These are phyloP conservation scores for Lactifluus volemus DNA, from an alignment of 768 basidiomycete species.

Conservation along the genomic window DNA sequence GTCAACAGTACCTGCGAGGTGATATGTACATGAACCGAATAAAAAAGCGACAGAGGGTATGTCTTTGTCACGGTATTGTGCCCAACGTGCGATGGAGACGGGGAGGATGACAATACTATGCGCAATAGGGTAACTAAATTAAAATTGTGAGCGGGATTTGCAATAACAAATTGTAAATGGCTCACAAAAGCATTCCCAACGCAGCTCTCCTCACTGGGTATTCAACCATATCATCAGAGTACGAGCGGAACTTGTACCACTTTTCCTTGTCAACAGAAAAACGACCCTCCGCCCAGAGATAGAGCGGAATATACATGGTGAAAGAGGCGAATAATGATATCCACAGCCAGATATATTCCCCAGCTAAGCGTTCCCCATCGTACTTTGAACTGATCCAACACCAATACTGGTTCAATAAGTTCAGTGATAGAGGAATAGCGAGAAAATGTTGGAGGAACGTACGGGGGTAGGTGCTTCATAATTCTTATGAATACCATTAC, in stretches of 20 bases:
- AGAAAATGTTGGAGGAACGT: neutral
- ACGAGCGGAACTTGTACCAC: conserved; percentile 17
- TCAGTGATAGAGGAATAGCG: neutral
- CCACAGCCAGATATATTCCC: conserved; percentile 1
- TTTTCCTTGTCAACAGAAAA: neutral
- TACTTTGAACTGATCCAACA: neutral
- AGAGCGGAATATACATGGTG: neutral
- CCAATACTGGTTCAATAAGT: neutral
- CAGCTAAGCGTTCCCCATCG: neutral
- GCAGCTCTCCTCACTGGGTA: neutral
- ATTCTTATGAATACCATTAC: conserved; percentile 10
- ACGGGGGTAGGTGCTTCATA: conserved; percentile 30
- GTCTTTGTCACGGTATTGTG: too few relatives aligned
- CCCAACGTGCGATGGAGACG: too few relatives aligned
- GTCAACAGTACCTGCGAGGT: too few relatives aligned
- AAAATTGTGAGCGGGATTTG: too few relatives aligned
- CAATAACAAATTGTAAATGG: too few relatives aligned
- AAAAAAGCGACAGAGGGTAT: too few relatives aligned
- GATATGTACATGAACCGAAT: too few relatives aligned
- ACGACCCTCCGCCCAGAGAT: neutral
- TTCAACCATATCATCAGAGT: neutral
- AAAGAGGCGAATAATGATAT: neutral
- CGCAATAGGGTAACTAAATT: too few relatives aligned
- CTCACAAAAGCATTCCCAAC: neutral
- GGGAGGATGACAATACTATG: too few relatives aligned